These are phyloP conservation scores for Lactifluus rugatus DNA, from an alignment of 768 basidiomycete genomes.

Conservation along the genomic window DNA sequence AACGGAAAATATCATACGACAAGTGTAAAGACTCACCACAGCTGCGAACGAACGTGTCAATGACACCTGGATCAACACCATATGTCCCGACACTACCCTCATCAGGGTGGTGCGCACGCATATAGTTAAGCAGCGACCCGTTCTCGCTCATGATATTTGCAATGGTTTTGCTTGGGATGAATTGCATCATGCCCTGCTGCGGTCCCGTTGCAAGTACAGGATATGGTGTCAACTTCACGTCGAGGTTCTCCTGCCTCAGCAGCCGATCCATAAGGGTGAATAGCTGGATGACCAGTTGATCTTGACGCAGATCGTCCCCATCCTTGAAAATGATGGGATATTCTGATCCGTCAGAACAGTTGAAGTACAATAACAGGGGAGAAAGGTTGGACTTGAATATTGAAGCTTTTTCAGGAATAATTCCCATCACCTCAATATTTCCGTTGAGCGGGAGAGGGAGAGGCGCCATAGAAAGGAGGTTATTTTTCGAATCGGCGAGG, in stretches of 20 bases:
- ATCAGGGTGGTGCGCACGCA: conserved; percentile 81
- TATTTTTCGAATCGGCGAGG: conserved; percentile 78
- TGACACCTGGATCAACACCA: conserved; percentile 87
- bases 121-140: conserved; percentile 77
- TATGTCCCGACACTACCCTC: conserved; percentile 91
- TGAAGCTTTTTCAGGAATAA: conserved; percentile 84
- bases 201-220: conserved; percentile 89
- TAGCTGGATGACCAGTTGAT: conserved; percentile 96
- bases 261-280: conserved; percentile 97
- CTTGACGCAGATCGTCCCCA: conserved; percentile 97
- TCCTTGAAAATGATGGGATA: conserved; percentile 98
- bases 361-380: conserved; percentile 85
- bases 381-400: conserved; percentile 97
- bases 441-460: conserved; percentile 90
- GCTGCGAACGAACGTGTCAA: conserved; percentile 94
- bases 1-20: neutral
- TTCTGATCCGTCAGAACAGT: conserved; percentile 72
- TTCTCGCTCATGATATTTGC: conserved; percentile 91
- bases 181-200: conserved; percentile 92
- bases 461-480: conserved; percentile 65
- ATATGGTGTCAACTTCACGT: conserved; percentile 85
- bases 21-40: conserved; percentile 60
- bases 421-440: conserved; percentile 72
- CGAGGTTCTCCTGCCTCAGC: conserved; percentile 88
- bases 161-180: conserved; percentile 91